phyloP scores from a whole-genome alignment of 2,329 filamentous ascomycete genomes.

The Plenodomus tracheiphilus region DNA sequence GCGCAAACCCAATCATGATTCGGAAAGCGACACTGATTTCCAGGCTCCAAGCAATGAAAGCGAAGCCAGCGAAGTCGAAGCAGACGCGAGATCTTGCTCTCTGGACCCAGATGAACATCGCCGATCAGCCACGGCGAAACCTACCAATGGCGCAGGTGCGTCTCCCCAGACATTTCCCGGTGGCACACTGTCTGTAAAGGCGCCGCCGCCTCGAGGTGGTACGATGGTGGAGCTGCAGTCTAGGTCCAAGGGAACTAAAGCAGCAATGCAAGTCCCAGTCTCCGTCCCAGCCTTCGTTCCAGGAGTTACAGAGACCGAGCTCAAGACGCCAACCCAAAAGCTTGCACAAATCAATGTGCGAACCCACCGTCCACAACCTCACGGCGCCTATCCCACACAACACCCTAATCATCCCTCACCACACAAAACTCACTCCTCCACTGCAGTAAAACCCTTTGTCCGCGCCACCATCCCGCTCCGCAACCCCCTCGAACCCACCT shows the following conservation, averaged over 20 bases:
- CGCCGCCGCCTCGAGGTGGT: constrained; percentile 1
- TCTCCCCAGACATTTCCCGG: constrained; percentile 7
- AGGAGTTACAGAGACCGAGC: too few species aligned
- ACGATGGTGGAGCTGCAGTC: too few species aligned
- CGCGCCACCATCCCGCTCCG: constrained; percentile 35
- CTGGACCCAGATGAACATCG: background rate
- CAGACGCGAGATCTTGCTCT: background rate
- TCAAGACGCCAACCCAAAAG: background rate
- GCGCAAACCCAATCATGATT: constrained; percentile 36
- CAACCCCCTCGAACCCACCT: constrained; percentile 29
- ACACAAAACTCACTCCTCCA: constrained; percentile 7
- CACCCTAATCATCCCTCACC: too few species aligned
- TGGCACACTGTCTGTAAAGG: constrained; percentile 3
- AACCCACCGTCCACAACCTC: background rate
- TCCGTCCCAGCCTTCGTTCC: too few species aligned
- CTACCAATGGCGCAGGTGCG: constrained; percentile 20
- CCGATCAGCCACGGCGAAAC: background rate
- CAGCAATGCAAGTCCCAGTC: too few species aligned
- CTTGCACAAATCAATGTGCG: too few species aligned
- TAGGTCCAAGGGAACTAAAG: too few species aligned
- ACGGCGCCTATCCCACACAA: too few species aligned
- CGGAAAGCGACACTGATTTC: constrained; percentile 56
- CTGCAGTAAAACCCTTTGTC: constrained; percentile 37
- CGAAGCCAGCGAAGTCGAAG: constrained; percentile 2
- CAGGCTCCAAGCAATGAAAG: constrained; percentile 43